A percentile compares a stretch with the other conserved stretches of the same genome.
Evolutionary conservation across 768 basidiomycete species (phyloP).

Genomic region (Rhodotorula paludigena): DNA sequence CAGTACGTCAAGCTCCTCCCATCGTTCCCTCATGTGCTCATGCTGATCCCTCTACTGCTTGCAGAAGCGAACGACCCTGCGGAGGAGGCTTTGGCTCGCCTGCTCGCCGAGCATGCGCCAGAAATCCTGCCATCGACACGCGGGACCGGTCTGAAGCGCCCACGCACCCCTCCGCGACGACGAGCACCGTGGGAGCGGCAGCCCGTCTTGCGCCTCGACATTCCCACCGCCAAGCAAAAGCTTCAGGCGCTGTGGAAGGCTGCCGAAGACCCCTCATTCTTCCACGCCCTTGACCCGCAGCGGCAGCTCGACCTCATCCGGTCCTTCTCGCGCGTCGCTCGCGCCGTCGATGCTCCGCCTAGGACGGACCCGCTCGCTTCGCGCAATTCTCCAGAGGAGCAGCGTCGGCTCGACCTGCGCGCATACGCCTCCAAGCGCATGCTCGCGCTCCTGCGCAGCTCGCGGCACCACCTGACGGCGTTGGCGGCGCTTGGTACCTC

Average conservation of each 20-base stretch:
- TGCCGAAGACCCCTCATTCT: not conserved
- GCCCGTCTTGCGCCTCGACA: not conserved
- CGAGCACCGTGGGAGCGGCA: not conserved
- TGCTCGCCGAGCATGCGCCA: not conserved
- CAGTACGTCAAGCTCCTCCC: no score
- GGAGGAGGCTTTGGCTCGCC: not conserved
- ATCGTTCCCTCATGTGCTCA: not conserved
- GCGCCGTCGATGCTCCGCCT: not conserved
- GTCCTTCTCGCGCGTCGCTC: not conserved
- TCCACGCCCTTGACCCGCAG: not conserved
- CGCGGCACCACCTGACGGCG: no score
- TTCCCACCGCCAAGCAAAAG: no score
- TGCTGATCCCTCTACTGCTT: no score
- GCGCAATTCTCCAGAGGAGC: no score
- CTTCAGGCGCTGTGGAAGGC: not conserved
- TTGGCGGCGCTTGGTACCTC: not conserved
- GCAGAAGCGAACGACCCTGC: no score
- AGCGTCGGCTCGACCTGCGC: not conserved
- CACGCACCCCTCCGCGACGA: not conserved
- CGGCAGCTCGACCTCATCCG: constrained; percentile 10
- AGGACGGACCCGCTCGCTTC: not conserved
- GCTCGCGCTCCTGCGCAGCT: not conserved
- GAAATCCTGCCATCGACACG: not conserved
- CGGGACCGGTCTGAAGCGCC: not conserved
- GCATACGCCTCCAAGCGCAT: not conserved